phyloP scores from a whole-genome alignment of 306 rosid genomes.

The Vachellia collinsii region DNA sequence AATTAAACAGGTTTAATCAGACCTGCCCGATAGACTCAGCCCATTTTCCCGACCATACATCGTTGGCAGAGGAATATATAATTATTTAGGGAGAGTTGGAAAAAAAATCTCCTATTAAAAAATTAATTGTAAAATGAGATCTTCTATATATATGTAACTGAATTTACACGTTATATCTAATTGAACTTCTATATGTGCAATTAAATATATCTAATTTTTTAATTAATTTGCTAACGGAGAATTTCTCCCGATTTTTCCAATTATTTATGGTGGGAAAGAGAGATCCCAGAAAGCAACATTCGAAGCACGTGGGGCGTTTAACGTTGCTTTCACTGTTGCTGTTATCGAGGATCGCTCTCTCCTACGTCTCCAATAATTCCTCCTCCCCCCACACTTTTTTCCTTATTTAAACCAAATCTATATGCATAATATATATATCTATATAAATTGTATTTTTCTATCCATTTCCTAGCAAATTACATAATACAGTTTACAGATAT shows the following conservation, averaged over 20 bases:
- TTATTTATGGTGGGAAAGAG: not conserved
- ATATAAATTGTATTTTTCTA: not conserved
- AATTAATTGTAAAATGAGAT: too few relatives aligned
- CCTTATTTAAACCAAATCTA: not conserved
- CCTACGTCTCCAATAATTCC: conserved; percentile 52
- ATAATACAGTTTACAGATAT: not conserved
- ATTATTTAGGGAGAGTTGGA: too few relatives aligned
- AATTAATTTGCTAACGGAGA: too few relatives aligned
- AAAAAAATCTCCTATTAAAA: too few relatives aligned
- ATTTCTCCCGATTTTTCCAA: too few relatives aligned
- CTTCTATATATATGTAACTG: too few relatives aligned
- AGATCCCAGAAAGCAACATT: conserved; percentile 9
- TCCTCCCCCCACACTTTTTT: not conserved
- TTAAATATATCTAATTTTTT: too few relatives aligned
- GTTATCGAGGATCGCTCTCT: conserved; percentile 43
- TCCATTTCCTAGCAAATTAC: not conserved
- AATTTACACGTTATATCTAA: too few relatives aligned
- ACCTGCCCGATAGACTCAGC: too few relatives aligned
- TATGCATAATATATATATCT: not conserved
- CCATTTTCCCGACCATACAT: too few relatives aligned
- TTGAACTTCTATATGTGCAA: too few relatives aligned
- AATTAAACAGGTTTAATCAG: too few relatives aligned
- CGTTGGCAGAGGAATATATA: not conserved
- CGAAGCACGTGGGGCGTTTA: conserved; percentile 65
- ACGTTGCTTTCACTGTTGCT: conserved; percentile 60